Conservation (phyloP, 805 yeast genomes). For the Metschnikowia amazonensis region DNA sequence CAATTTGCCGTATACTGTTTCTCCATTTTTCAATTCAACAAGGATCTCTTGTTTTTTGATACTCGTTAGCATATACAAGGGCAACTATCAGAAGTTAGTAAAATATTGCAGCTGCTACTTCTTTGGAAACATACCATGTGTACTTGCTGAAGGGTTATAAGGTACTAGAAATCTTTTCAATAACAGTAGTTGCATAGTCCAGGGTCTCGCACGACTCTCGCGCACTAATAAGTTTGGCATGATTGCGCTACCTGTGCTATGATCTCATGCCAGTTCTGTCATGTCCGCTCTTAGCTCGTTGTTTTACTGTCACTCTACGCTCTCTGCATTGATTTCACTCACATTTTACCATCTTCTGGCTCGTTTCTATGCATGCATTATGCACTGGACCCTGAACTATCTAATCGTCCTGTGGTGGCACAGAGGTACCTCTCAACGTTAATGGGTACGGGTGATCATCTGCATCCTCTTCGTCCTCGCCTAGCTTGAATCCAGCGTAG, state of each 20-base stretch:
- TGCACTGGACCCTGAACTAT: background rate
- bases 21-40: conserved; percentile 90
- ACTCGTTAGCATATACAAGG: conserved; percentile 83
- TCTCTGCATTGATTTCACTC: too few species aligned
- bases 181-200: conserved; percentile 2
- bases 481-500: conserved; percentile 57
- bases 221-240: background rate
- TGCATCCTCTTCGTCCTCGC: conserved; percentile 39
- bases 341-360: background rate
- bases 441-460: conserved; percentile 40
- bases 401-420: conserved; percentile 32
- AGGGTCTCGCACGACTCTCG: conserved; percentile 8
- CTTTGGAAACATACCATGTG: conserved; percentile 15
- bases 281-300: too few species aligned
- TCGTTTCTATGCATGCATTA: background rate
- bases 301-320: too few species aligned
- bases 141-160: background rate
- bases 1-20: conserved; percentile 77
- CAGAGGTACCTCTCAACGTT: conserved; percentile 48
- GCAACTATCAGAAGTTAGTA: conserved; percentile 52
- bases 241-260: too few species aligned
- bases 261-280: too few species aligned
- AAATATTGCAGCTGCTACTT: background rate
- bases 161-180: conserved; percentile 1
- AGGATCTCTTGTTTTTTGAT: conserved; percentile 84